Base-by-base conservation (phyloP, 495 filamentous ascomycete genomes). In the Amphirosellinia nigrospora region DNA sequence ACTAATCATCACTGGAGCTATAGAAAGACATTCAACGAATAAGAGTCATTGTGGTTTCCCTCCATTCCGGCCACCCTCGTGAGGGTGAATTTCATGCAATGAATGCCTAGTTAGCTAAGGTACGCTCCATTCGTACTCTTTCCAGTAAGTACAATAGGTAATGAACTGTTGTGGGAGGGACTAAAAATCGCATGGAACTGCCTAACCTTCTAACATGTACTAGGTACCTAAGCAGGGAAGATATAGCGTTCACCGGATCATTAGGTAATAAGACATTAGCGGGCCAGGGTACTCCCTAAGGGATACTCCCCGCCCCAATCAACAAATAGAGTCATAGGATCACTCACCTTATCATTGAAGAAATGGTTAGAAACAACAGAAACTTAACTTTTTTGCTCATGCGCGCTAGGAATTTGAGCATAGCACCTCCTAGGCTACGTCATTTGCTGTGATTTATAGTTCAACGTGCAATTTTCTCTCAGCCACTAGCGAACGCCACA, bases 401-500 rank as follows among this genome's bases (percentile, higher is more conserved):
- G n/a, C n/a, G n/a, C n/a, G n/a, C n/a, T n/a, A n/a, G n/a, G n/a
- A n/a, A n/a, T n/a, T n/a, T n/a, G n/a, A n/a, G n/a, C n/a, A n/a
- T n/a, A n/a, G n/a, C n/a, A n/a, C n/a, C n/a, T 36, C 34, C 34
- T 36, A n/a, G n/a, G 34, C 7, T 36, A 36, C 34, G 34, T 36
- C 34, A 43, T 43, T 43, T 43, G 15, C 11, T 16, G 16, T 16
- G n/a, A 23, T n/a, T n/a, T n/a, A 21, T 6, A 8, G 9, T n/a
- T 48, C 8, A 48, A n/a, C n/a, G 46, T 6, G 8, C 45, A 48
- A n/a, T n/a, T n/a, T 23, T 21, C 55, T 36, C 19, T 39, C 34
- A 60, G 58, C 58, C 58, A 61, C 58, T 28, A 28, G 28, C 36
- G 36, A 61, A 61, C 36, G 58, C 36, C 36, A 61, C 58, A 61